Evolutionary conservation across 129 eudicot genomes (phyloP).

Genomic region (Helianthus tuberosus): DNA sequence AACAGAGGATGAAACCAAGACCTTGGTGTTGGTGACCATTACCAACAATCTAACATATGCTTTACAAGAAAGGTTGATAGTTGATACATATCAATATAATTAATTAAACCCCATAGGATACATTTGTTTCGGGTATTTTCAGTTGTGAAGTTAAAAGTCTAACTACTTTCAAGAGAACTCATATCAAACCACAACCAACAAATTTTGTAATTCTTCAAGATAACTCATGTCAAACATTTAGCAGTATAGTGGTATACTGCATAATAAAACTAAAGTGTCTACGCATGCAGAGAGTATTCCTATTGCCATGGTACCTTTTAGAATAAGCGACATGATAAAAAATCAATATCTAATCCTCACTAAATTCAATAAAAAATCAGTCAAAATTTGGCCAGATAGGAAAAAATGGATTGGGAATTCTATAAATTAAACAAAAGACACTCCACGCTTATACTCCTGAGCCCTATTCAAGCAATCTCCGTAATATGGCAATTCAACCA

Average conservation of each 20-base stretch:
- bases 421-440: constrained; percentile 6
- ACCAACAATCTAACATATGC: not conserved
- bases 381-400: not conserved
- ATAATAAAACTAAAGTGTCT: constrained; percentile 4
- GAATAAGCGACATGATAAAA: constrained; percentile 13
- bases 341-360: not conserved
- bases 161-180: not conserved
- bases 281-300: not conserved
- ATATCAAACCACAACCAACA: too few relatives aligned
- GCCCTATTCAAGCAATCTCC: not conserved
- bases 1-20: not conserved
- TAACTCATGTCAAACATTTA: constrained; percentile 14
- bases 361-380: not conserved
- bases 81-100: not conserved
- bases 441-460: not conserved
- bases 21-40: not conserved
- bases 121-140: constrained; percentile 3
- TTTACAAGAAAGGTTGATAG: not conserved
- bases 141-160: not conserved
- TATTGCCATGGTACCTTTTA: not conserved
- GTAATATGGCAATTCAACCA: not conserved
- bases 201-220: not conserved
- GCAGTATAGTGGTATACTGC: not conserved
- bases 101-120: not conserved
- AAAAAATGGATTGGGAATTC: not conserved